These are phyloP conservation scores for Asterochloris erici DNA, from an alignment of 139 green algal species.

Conservation along the genomic window DNA sequence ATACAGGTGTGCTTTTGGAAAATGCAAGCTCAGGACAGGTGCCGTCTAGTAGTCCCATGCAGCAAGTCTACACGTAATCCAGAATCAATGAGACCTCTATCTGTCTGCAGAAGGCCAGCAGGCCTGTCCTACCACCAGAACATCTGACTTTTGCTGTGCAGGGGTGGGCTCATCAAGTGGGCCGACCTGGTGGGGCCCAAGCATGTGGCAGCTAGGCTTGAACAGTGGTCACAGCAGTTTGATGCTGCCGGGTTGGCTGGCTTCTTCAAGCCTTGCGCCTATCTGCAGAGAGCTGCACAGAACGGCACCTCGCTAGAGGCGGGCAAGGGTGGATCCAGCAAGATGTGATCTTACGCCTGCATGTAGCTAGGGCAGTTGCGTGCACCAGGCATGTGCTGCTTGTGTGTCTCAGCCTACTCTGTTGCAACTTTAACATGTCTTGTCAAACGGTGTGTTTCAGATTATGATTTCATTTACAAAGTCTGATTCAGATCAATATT, in stretches of 20 bases:
- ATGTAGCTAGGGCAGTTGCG: no score
- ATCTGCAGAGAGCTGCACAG: conserved; percentile 54
- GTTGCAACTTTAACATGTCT: no score
- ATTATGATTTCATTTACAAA: no score
- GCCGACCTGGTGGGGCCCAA: conserved; percentile 72
- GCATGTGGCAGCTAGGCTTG: conserved; percentile 29
- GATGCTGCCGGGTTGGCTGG: conserved; percentile 40
- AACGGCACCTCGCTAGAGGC: conserved; percentile 49
- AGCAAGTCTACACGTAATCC: no score
- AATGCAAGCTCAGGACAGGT: neutral
- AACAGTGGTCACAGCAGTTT: conserved; percentile 34
- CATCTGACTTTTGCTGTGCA: neutral
- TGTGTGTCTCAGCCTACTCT: no score
- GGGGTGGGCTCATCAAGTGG: conserved; percentile 84
- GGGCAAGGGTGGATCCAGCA: conserved; percentile 22
- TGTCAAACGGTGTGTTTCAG: no score
- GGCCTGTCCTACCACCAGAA: no score
- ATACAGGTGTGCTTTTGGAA: conserved; percentile 47
- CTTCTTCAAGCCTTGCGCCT: conserved; percentile 88
- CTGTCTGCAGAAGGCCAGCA: no score
- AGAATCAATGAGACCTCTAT: no score
- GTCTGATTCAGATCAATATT: no score
- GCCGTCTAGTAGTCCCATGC: no score
- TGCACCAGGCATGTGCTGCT: no score
- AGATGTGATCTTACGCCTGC: conserved; percentile 13